phyloP scores from a whole-genome alignment of 2,329 filamentous ascomycete genomes.

The Alternaria triticimaculans region DNA sequence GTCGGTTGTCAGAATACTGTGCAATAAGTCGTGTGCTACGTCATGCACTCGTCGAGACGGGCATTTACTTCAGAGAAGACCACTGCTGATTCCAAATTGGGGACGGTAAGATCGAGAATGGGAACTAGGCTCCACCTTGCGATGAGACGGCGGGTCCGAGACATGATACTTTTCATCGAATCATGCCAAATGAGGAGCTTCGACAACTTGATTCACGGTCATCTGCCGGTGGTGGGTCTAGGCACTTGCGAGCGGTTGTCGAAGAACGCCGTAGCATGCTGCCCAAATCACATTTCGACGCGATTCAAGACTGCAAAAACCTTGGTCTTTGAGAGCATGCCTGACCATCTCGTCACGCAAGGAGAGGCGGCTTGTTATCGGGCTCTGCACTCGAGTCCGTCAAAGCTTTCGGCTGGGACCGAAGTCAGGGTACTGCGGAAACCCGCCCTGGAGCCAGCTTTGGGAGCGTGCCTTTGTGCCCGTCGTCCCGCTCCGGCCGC shows the following conservation, averaged over 20 bases:
- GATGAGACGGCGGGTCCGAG: slow-evolving; percentile 22
- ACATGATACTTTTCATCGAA: slow-evolving; percentile 21
- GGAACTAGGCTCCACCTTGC: slow-evolving; percentile 28
- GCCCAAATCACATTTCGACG: background rate
- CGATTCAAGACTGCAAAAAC: background rate
- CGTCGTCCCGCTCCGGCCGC: slow-evolving; percentile 43
- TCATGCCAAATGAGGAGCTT: slow-evolving; percentile 25
- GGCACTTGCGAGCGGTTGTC: background rate
- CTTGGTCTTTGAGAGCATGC: background rate
- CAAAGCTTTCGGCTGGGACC: slow-evolving; percentile 32
- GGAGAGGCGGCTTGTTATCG: slow-evolving; percentile 5
- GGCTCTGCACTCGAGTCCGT: slow-evolving; percentile 9
- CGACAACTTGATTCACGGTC: slow-evolving; percentile 17
- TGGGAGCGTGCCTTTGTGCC: slow-evolving; percentile 43
- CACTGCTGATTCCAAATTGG: slow-evolving; percentile 13
- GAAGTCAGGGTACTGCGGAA: slow-evolving; percentile 33
- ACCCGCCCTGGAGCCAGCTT: slow-evolving; percentile 34
- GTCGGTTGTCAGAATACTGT: slow-evolving; percentile 8
- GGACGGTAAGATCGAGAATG: slow-evolving; percentile 23
- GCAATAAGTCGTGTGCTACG: slow-evolving; percentile 14
- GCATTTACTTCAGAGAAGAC: slow-evolving; percentile 13
- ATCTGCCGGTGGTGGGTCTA: slow-evolving; percentile 1
- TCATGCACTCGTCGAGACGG: slow-evolving; percentile 24
- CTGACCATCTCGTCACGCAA: slow-evolving; percentile 2
- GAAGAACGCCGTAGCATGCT: slow-evolving; percentile 1